Base-by-base conservation (phyloP, 441 rosid genomes). In the Croton setiger region DNA sequence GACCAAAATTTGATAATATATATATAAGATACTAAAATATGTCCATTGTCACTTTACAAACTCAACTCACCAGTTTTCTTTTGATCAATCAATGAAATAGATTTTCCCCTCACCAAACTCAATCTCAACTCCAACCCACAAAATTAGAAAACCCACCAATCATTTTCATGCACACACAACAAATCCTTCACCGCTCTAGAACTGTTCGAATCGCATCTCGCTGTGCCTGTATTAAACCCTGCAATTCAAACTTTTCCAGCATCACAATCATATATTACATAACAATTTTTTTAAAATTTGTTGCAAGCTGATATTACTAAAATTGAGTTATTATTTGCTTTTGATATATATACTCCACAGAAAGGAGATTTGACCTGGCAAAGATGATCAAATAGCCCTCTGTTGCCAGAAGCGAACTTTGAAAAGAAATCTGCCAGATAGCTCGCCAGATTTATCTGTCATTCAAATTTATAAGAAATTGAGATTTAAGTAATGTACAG, bases 401-500 rank as follows among this genome's bases (percentile, higher is more conserved):
- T 71, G 64, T 91, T 85, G 60, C 82, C 81, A 36, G 72, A 72
- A 2, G 74, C 81, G 72, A 93, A 87, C 63, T 85, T 86, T 15
- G 18, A 36, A 55, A 93, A 60, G 80, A 89, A 93, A 57, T 88
- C 97, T 36, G 66, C 79, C 20, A 93, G 80, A 76, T 80, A 91
- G 67, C 77, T 88, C 64, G 85, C 86, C 75, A 93, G 80, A 79
- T 93, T 88, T 64, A 91, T 83, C 97, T 91, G 86, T 67, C 69
- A 66, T 52, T 51, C 72, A 66, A 56, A 75, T 41, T 52, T 47
- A 27, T 27, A 41, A 70, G 56, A 35, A 68, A 31, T 71, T 58
- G 44, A 39, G 2, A 7, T 33, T 9, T 27, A 44, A 18, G 39
- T 36, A 67, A 8, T 54, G 14, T 20, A 37, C 36, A 56, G 8